Percentiles rank a stretch among this genome's conserved stretches.
Conservation (phyloP, 371 early-diverging fungal species). For the Actinomortierella wolfii region DNA sequence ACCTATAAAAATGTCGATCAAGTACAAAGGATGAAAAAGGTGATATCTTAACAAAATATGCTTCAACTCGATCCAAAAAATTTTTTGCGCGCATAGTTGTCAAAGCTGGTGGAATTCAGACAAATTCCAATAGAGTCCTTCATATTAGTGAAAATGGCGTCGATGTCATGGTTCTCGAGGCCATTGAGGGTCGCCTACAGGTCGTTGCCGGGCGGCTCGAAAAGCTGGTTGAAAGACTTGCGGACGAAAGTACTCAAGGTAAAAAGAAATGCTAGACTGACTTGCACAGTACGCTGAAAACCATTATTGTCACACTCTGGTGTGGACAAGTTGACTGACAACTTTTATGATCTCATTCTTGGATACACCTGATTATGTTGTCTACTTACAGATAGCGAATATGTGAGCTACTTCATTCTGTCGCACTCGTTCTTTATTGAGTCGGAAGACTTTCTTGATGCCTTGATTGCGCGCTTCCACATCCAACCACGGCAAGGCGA, state of each 20-base stretch:
- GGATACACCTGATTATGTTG: background rate
- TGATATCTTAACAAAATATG: too few relatives aligned
- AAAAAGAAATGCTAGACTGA: conserved; percentile 3
- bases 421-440: conserved; percentile 62
- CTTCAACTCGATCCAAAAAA: too few relatives aligned
- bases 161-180: conserved; percentile 60
- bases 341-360: background rate
- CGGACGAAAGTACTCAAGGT: conserved; percentile 66
- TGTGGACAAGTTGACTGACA: conserved; percentile 2
- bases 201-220: conserved; percentile 63
- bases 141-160: conserved; percentile 58
- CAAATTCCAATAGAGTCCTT: conserved; percentile 20
- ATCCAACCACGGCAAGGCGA: conserved; percentile 56
- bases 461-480: conserved; percentile 61
- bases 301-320: too few relatives aligned
- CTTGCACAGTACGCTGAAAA: too few relatives aligned
- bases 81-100: too few relatives aligned
- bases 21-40: too few relatives aligned
- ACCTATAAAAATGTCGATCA: too few relatives aligned
- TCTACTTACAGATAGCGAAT: conserved; percentile 55
- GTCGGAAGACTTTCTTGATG: conserved; percentile 55
- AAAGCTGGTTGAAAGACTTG: conserved; percentile 58
- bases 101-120: too few relatives aligned
- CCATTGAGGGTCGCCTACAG: conserved; percentile 52
- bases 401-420: conserved; percentile 61